These are phyloP conservation scores for Panicum virgatum DNA, from an alignment of 202 grass and related monocot genomes.

Conservation along the genomic window DNA sequence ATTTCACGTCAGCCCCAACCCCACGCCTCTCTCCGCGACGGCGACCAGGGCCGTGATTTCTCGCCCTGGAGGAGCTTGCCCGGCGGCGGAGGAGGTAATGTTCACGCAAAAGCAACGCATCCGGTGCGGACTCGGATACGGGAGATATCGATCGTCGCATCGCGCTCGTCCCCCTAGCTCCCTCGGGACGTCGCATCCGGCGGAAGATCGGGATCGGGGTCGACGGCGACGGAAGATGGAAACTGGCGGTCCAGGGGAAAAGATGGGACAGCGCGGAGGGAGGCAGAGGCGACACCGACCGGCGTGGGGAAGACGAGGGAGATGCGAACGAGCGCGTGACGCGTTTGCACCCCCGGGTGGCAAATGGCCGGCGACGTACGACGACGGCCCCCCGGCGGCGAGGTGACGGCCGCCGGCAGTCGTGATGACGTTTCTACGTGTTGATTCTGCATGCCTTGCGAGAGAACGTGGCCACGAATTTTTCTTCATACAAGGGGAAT, in stretches of 20 bases:
- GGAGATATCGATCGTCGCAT: background rate
- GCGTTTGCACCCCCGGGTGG: background rate
- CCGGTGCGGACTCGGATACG: background rate
- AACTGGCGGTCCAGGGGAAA: conserved; percentile 16
- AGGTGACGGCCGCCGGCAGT: background rate
- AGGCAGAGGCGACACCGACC: background rate
- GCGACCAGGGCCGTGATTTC: background rate
- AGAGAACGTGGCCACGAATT: too few species aligned
- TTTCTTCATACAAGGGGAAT: too few species aligned
- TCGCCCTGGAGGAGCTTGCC: background rate
- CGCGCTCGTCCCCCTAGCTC: background rate
- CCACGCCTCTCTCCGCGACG: background rate
- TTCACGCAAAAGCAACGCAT: conserved; percentile 35
- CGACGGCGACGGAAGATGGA: conserved; percentile 17
- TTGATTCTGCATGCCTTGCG: background rate
- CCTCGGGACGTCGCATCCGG: background rate
- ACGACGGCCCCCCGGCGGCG: background rate
- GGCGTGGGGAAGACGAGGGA: background rate
- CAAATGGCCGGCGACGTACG: background rate
- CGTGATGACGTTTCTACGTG: background rate
- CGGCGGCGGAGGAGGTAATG: background rate
- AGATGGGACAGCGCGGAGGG: conserved; percentile 1
- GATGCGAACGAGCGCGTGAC: background rate
- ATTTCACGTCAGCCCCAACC: conserved; percentile 23
- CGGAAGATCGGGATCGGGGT: conserved; percentile 5